Percentiles rank a stretch among this genome's conserved stretches.
Conservation (phyloP, 139 green algal genomes). For the Bryopsis sp. region DNA sequence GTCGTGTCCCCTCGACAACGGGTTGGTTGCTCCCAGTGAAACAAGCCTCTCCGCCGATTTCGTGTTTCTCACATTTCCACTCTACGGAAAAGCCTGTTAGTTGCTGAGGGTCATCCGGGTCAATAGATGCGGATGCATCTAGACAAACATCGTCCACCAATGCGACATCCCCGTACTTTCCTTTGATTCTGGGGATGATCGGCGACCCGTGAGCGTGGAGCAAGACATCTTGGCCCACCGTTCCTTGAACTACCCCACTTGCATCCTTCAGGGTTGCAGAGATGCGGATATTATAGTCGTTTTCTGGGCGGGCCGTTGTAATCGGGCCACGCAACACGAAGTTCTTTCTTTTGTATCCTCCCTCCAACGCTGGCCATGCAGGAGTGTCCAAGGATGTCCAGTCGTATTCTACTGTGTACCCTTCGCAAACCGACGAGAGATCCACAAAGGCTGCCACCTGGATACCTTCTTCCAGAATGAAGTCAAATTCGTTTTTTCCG, state of each 20-base stretch:
- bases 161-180: background rate
- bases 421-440: background rate
- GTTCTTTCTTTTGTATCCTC: background rate
- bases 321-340: background rate
- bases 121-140: background rate
- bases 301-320: background rate
- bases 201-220: background rate
- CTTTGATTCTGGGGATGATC: background rate
- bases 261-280: background rate
- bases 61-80: background rate
- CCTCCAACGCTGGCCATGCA: background rate
- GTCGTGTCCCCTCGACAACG: background rate
- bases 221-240: background rate
- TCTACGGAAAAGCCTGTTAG: background rate
- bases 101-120: background rate
- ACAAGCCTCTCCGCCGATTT: background rate
- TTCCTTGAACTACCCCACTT: background rate
- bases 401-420: background rate
- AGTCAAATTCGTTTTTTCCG: background rate
- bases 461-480: background rate
- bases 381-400: background rate
- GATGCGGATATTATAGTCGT: background rate
- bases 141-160: background rate
- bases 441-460: background rate
- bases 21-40: background rate